Evolutionary conservation across 2,329 filamentous ascomycete genomes (phyloP).

Genomic region (Grosmannia clavigera): DNA sequence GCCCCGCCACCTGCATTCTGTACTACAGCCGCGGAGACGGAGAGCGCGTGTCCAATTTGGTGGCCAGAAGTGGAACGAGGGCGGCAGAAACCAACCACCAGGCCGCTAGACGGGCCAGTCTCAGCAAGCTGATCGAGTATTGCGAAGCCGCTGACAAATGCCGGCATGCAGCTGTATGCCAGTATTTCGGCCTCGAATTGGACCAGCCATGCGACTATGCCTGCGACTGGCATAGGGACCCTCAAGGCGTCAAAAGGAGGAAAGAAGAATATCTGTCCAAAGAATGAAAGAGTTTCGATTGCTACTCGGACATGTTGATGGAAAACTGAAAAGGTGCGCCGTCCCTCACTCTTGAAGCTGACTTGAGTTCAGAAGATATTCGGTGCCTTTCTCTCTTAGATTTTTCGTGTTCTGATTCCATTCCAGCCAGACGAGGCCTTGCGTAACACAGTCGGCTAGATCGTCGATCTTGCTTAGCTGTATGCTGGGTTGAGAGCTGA

Average conservation of each 20-base stretch:
- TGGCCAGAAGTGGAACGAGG: conserved; percentile 40
- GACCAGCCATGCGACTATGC: conserved; percentile 37
- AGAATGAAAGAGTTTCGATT: not conserved
- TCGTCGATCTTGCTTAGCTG: conserved; percentile 58
- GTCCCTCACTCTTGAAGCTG: not conserved
- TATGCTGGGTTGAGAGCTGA: conserved; percentile 8
- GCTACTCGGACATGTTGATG: not conserved
- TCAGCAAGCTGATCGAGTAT: conserved; percentile 60
- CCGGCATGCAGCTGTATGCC: conserved; percentile 61
- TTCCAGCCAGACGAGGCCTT: conserved; percentile 63
- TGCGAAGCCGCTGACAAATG: conserved; percentile 67
- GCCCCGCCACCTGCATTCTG: conserved; percentile 62
- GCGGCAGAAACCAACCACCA: conserved; percentile 22
- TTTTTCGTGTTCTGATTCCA: conserved; percentile 53
- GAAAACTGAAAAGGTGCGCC: not conserved
- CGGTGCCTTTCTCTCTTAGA: conserved; percentile 19
- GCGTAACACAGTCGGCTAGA: conserved; percentile 65
- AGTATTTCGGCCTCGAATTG: conserved; percentile 60
- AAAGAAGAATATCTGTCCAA: not conserved
- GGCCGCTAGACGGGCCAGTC: conserved; percentile 42
- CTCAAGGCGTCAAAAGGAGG: not conserved
- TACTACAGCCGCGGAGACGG: no score
- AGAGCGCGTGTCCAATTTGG: conserved; percentile 1
- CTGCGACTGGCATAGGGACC: not conserved
- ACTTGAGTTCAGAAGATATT: conserved; percentile 9